Base-by-base conservation (phyloP, 192 early-diverging fungal species). In the Coemansia erecta region DNA sequence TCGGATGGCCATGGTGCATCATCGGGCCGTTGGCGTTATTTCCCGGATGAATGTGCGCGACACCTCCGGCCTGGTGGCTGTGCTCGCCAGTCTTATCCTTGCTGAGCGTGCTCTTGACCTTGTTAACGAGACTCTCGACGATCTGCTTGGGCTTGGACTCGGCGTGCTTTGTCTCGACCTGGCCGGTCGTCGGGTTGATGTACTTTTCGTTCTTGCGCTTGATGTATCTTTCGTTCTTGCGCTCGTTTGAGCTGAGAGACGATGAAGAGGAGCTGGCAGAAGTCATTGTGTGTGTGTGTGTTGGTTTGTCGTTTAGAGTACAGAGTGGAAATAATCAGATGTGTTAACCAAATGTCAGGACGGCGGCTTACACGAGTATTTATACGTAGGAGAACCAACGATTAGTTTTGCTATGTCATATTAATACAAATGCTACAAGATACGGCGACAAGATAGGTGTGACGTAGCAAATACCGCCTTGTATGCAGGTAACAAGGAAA, bases 71-170 rank as follows among this genome's bases (percentile, higher is more conserved):
- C 37, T 61, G 47, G 17, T 61, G 17, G 35, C 46, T 26, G n/a
- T 62, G 24, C 17, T 62, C 60, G 23, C 41, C 50, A 22, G 41
- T 45, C 40, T 53, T 54, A 22, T 62, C 49, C 26, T 53, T 43
- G 42, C 18, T 12, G 10, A 62, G 12, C 8, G 40, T 28, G 31
- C n/a, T 1, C 60, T 62, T 62, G 41, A 62, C 60, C 60, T 62
- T 62, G 42, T 62, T 24, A 26, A 54, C 51, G 1, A 53, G 12
- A n/a, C 39, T 33, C 8, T 62, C 60, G 28, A 62, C 26, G n/a
- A 42, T 15, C 49, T 47, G 48, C 60, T 62, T 62, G 43, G 52
- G 52, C 52, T 53, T 54, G 52, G 50, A 46, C 21, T 42, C 22
- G 13, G 26, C 4, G 26, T 26, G 26, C 26, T 26, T 26, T 26